Evolutionary conservation across 495 filamentous ascomycete species (phyloP).

Genomic region (Penicillium maclennaniae): DNA sequence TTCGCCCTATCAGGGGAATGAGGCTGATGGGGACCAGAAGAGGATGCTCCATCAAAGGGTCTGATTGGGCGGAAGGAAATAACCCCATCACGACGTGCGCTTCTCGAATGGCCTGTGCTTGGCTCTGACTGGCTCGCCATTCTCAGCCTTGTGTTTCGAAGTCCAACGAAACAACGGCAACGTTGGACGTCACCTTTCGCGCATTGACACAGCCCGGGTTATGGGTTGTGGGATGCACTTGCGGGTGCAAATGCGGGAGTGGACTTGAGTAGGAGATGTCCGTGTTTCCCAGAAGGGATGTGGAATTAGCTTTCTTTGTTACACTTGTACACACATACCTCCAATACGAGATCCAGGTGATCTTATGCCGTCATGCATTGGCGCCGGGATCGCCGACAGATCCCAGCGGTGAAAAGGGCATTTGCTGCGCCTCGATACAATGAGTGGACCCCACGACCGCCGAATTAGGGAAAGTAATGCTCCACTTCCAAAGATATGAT

Average conservation of each 20-base stretch:
- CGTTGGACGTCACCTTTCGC: neutral
- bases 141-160: neutral
- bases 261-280: neutral
- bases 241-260: neutral
- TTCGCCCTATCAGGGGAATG: neutral
- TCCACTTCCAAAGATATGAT: neutral
- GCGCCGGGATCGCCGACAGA: conserved; percentile 24
- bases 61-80: neutral
- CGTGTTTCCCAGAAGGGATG: neutral
- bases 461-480: neutral
- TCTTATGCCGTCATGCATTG: conserved; percentile 1
- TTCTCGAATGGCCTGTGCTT: neutral
- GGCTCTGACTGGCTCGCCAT: neutral
- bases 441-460: neutral
- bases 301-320: neutral
- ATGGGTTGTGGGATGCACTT: neutral
- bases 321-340: neutral
- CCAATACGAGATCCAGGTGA: neutral
- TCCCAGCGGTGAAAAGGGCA: conserved; percentile 18
- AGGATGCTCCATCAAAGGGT: neutral
- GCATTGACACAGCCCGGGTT: neutral
- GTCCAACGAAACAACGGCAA: neutral
- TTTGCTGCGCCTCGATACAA: conserved; percentile 22
- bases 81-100: neutral
- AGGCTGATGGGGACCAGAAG: neutral